Evolutionary conservation across 305 asterid genomes (phyloP), one percentile per base, ranked within the genome.

Genomic region (Solanum hybrid): DNA sequence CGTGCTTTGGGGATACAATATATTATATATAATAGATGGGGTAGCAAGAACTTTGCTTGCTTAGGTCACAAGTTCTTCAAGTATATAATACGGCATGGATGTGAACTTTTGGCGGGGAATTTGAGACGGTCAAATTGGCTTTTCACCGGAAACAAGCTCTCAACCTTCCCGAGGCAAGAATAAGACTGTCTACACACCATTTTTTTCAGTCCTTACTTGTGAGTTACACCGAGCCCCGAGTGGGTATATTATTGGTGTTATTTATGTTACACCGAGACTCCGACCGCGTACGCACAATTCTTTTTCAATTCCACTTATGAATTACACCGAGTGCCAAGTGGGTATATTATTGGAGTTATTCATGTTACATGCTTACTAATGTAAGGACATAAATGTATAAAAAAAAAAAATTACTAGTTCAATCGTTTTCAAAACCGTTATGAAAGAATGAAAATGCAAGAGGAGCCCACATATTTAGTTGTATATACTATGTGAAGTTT

Each of bases 21-120:
- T 56, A 31, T 31, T 85, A 85, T 56, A 79, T 79, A 79, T 80
- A 78, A 12, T 32, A 85, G 87, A 10, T 85, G 27, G 31, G 42
- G 76, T 85, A 29, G 76, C 87, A 85, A 51, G 32, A 56, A 85
- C 87, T 85, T 84, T 56, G 87, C 87, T 84, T 84, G 87, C 87
- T 84, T 84, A 22, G 87, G 22, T 84, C 87, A 84, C 42, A 84
- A 84, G 86, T 80, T 38, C 66, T 24, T 80, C 86, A 14, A 40
- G 66, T 79, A 26, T 37, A 79, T 79, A 26, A 56, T 6, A 26
- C 34, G 86, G 66, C 66, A 38, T 80, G 86, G 35, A 80, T 1
- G 8, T 26, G 86, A 38, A 38, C 86, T 38, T 80, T 80, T 80
- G 76, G 87, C 76, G 72, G 71, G 87, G 35, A 38, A 38, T 80